phyloP scores from a whole-genome alignment of 73 alveolate species.

The Blepharisma stoltei region DNA sequence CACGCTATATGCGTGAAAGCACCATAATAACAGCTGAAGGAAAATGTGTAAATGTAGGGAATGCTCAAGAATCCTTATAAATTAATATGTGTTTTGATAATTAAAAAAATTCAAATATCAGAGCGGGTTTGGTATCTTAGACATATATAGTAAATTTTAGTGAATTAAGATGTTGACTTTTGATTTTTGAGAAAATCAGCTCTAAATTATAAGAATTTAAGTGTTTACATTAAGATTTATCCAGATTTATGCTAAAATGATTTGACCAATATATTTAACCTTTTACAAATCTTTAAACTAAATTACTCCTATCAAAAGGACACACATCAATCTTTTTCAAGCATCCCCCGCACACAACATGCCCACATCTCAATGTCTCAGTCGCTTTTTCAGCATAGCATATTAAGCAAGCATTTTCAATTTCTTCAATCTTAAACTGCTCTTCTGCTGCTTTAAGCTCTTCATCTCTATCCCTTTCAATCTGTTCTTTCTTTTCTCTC shows the following conservation, averaged over 20 bases:
- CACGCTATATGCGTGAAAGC: too few species aligned
- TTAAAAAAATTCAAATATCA: too few species aligned
- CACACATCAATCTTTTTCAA: neutral
- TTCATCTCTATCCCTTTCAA: neutral
- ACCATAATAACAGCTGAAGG: too few species aligned
- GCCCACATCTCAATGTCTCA: neutral
- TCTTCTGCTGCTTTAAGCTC: neutral
- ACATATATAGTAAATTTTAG: too few species aligned
- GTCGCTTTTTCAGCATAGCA: neutral
- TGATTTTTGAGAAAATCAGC: neutral
- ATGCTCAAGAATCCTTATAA: too few species aligned
- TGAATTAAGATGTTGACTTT: too few species aligned
- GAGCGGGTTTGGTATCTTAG: too few species aligned
- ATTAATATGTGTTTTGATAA: too few species aligned
- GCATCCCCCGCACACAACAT: conserved; percentile 5
- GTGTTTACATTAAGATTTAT: neutral
- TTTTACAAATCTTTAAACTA: neutral
- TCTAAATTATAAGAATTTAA: neutral
- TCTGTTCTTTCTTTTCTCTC: neutral
- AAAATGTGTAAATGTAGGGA: too few species aligned
- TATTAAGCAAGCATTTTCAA: neutral
- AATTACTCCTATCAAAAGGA: neutral
- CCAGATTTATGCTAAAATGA: too few species aligned
- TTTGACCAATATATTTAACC: too few species aligned
- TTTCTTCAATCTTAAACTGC: neutral